These are phyloP conservation scores for Candida parachauliodes DNA, from an alignment of 805 yeast species.

Conservation along the genomic window DNA sequence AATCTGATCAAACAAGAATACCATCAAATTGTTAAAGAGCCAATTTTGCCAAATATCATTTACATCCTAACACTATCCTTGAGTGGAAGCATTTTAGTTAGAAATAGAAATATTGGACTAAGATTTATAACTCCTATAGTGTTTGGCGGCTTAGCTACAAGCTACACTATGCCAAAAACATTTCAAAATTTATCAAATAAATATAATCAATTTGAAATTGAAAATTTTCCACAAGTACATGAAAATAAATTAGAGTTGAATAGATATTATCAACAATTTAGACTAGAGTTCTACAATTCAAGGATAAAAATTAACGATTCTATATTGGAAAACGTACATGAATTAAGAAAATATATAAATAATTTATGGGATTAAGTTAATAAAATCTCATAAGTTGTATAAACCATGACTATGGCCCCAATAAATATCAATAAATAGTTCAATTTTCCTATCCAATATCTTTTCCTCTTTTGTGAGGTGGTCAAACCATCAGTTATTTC, in stretches of 20 bases:
- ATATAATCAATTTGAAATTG: conserved; percentile 23
- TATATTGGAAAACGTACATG: conserved; percentile 22
- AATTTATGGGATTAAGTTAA: conserved; percentile 2
- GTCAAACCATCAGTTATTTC: conserved; percentile 15
- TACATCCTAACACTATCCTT: conserved; percentile 54
- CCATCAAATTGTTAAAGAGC: conserved; percentile 42
- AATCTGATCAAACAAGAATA: conserved; percentile 25
- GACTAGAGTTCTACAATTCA: conserved; percentile 12
- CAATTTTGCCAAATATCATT: conserved; percentile 52
- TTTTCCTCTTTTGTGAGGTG: conserved; percentile 22
- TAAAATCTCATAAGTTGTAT: conserved; percentile 60
- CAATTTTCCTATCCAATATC: conserved; percentile 34
- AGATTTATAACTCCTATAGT: conserved; percentile 50
- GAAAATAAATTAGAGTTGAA: conserved; percentile 21
- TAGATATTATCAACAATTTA: conserved; percentile 9
- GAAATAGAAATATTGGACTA: conserved; percentile 43
- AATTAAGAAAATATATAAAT: conserved; percentile 17
- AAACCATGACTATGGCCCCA: conserved; percentile 61
- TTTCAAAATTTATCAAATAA: conserved; percentile 28
- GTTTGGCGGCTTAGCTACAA: conserved; percentile 43
- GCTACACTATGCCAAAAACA: conserved; percentile 53
- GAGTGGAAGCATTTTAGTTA: conserved; percentile 52
- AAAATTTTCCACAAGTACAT: conserved; percentile 29
- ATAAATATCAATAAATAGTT: conserved; percentile 50
- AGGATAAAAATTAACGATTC: conserved; percentile 12